phyloP scores from a whole-genome alignment of 75 land plant species.

The Sequoiadendron giganteum region DNA sequence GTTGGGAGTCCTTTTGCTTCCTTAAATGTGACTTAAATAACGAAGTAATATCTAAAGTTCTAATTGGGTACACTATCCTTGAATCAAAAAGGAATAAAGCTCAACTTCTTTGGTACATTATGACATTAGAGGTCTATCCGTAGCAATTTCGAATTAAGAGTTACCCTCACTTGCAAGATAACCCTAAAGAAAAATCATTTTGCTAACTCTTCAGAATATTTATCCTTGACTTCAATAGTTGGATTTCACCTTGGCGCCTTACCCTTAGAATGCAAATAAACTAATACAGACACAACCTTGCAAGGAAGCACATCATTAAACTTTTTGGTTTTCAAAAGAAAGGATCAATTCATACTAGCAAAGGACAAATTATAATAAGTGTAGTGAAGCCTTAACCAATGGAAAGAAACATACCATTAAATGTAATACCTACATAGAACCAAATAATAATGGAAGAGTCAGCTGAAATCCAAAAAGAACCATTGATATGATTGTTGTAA shows the following conservation, averaged over 20 bases:
- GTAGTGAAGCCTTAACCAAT: background rate
- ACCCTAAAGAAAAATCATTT: background rate
- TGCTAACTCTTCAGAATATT: too few relatives aligned
- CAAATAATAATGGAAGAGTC: constrained; percentile 84
- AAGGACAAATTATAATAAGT: background rate
- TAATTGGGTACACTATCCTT: too few relatives aligned
- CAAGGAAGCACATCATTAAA: background rate
- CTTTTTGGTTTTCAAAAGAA: background rate
- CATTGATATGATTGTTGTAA: constrained; percentile 77
- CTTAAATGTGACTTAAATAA: too few relatives aligned
- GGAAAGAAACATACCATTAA: background rate
- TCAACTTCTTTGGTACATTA: too few relatives aligned
- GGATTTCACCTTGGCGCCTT: constrained; percentile 19
- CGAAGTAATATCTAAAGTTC: too few relatives aligned
- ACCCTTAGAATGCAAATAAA: constrained; percentile 40
- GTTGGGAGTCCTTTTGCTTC: too few relatives aligned
- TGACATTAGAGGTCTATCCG: too few relatives aligned
- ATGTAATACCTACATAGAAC: constrained; percentile 66
- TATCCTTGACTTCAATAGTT: background rate
- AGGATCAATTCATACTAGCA: background rate
- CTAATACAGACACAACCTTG: constrained; percentile 38
- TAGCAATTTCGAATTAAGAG: background rate
- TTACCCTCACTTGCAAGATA: background rate
- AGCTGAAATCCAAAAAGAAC: constrained; percentile 63
- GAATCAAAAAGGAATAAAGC: too few relatives aligned